These are phyloP conservation scores for Stipa capillata DNA, from an alignment of 176 grass and related monocot species.

Conservation along the genomic window DNA sequence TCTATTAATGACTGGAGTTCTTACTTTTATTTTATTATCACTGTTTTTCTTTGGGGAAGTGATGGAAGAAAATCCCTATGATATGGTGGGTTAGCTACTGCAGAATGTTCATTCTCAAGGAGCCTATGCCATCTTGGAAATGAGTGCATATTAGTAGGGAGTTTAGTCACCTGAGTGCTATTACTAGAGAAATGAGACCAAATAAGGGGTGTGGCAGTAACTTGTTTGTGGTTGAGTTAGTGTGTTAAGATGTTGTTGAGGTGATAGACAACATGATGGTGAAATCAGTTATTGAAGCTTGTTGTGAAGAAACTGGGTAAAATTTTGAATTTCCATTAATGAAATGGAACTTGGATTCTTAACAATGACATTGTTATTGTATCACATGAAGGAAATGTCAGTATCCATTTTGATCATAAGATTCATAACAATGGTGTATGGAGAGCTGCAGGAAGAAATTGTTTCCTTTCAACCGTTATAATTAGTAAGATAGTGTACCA, in stretches of 20 bases:
- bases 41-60: background rate
- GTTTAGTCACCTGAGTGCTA: background rate
- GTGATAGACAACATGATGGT: background rate
- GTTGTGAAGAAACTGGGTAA: background rate
- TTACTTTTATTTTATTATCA: background rate
- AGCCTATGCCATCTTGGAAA: background rate
- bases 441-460: background rate
- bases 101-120: background rate
- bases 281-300: background rate
- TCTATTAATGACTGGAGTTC: background rate
- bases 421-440: background rate
- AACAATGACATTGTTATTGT: background rate
- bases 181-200: background rate
- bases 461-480: background rate
- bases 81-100: background rate
- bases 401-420: background rate
- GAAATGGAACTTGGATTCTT: background rate
- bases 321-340: background rate
- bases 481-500: background rate
- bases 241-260: background rate
- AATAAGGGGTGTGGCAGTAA: background rate
- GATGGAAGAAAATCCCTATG: background rate
- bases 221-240: background rate
- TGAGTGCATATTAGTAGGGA: background rate
- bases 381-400: background rate